Evolutionary conservation across 164 flowering plant species (phyloP).

Genomic region (Tetrastigma voinierianum): DNA sequence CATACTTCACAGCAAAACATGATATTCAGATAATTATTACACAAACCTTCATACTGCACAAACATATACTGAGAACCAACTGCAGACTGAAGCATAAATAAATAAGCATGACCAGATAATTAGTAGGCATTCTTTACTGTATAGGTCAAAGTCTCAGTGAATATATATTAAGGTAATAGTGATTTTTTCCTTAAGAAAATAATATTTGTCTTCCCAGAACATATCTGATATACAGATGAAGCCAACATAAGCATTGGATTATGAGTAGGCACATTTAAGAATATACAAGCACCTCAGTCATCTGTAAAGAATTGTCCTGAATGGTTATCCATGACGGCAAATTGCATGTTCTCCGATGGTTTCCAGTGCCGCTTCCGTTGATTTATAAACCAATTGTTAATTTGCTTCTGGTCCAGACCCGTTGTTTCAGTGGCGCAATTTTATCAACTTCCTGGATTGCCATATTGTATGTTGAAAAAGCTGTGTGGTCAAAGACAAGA

Average conservation of each 20-base stretch:
- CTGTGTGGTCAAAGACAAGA: background rate
- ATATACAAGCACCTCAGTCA: slow-evolving; percentile 23
- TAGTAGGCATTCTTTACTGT: background rate
- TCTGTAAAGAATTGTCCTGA: slow-evolving; percentile 41
- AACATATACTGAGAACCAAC: too few species aligned
- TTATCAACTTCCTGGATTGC: slow-evolving; percentile 62
- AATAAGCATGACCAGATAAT: too few species aligned
- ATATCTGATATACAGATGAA: slow-evolving; percentile 7
- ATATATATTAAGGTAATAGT: slow-evolving; percentile 13
- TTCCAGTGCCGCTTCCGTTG: slow-evolving; percentile 79
- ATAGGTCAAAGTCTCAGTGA: background rate
- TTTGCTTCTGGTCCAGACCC: slow-evolving; percentile 69
- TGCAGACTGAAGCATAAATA: too few species aligned
- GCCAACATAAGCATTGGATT: background rate
- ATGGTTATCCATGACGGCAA: slow-evolving; percentile 38
- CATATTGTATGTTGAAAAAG: background rate
- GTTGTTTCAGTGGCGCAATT: slow-evolving; percentile 47
- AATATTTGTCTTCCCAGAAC: background rate
- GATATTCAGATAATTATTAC: too few species aligned
- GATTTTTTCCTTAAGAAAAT: slow-evolving; percentile 6
- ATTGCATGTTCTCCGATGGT: slow-evolving; percentile 64
- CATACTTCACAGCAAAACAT: too few species aligned
- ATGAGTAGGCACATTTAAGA: background rate
- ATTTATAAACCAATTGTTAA: slow-evolving; percentile 75
- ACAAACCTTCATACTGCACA: too few species aligned